phyloP scores from a whole-genome alignment of 78 protist genomes.

The Isochrysis galbana region DNA sequence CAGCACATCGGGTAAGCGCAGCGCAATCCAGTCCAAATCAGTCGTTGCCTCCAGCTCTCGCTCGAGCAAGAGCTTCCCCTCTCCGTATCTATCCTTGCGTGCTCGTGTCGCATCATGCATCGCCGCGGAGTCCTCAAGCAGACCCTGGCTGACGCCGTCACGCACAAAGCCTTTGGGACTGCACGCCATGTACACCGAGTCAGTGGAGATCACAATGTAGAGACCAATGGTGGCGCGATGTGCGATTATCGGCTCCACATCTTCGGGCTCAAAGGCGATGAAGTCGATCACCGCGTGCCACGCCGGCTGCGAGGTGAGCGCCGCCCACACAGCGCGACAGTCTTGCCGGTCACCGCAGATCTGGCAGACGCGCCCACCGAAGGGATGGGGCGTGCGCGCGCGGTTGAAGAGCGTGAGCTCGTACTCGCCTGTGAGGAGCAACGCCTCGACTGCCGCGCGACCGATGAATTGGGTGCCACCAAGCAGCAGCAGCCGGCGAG shows the following conservation, averaged over 20 bases:
- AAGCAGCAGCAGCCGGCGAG: neutral
- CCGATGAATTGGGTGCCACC: constrained; percentile 12
- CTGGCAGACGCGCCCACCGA: neutral
- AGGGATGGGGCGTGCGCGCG: neutral
- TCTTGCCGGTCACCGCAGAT: neutral
- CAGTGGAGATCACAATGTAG: constrained; percentile 7
- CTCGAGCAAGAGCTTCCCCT: neutral
- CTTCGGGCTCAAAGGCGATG: neutral
- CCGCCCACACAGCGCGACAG: neutral
- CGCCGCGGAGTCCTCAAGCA: neutral
- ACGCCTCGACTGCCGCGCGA: neutral
- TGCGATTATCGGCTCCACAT: neutral
- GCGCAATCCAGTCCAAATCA: neutral
- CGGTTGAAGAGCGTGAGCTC: neutral
- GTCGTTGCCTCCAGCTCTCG: neutral
- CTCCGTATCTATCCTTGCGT: neutral
- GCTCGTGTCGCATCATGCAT: neutral
- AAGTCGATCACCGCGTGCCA: neutral
- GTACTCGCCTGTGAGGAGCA: neutral
- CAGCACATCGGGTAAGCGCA: constrained; percentile 3
- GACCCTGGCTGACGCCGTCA: neutral
- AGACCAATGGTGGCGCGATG: neutral
- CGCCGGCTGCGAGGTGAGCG: neutral
- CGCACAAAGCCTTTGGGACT: neutral
- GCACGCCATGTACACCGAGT: constrained; percentile 18